Evolutionary conservation across 2,329 filamentous ascomycete species (phyloP).

Genomic region (Monosporascus sp.): DNA sequence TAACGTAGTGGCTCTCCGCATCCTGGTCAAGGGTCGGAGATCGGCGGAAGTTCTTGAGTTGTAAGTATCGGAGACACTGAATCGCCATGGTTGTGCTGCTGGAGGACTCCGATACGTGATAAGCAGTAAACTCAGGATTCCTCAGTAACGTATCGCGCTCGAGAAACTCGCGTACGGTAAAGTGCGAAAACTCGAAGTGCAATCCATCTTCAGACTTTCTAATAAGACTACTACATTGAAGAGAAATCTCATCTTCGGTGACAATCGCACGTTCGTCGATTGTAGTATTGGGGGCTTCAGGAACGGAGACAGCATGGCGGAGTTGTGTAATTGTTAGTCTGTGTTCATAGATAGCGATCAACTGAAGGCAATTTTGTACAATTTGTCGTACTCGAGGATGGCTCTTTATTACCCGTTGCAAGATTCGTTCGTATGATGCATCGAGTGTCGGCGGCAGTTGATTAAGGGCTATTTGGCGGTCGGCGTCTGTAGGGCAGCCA

Average conservation of each 20-base stretch:
- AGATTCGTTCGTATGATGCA: constrained; percentile 11
- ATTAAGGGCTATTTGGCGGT: constrained; percentile 9
- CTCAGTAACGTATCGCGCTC: constrained; percentile 1
- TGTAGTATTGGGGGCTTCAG: neutral
- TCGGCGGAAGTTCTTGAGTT: constrained; percentile 9
- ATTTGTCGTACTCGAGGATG: neutral
- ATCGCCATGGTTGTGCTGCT: constrained; percentile 3
- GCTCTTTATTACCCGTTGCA: constrained; percentile 6
- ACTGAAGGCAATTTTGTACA: constrained; percentile 7
- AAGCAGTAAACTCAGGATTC: constrained; percentile 2
- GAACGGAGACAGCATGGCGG: constrained; percentile 1
- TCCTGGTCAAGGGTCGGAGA: neutral
- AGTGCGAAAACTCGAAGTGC: constrained; percentile 15
- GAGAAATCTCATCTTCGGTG: neutral
- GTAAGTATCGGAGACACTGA: constrained; percentile 12
- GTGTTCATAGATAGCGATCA: constrained; percentile 1
- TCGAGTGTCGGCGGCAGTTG: constrained; percentile 11
- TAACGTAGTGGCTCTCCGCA: neutral
- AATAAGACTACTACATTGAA: constrained; percentile 13
- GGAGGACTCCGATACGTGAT: constrained; percentile 4
- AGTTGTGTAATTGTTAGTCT: neutral
- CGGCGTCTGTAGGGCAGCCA: constrained; percentile 8
- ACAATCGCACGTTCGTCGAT: neutral
- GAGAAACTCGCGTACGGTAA: constrained; percentile 15
- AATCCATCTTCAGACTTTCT: constrained; percentile 8